phyloP scores from a whole-genome alignment of 345 rosid genomes.

The Bruguiera gymnorhiza region DNA sequence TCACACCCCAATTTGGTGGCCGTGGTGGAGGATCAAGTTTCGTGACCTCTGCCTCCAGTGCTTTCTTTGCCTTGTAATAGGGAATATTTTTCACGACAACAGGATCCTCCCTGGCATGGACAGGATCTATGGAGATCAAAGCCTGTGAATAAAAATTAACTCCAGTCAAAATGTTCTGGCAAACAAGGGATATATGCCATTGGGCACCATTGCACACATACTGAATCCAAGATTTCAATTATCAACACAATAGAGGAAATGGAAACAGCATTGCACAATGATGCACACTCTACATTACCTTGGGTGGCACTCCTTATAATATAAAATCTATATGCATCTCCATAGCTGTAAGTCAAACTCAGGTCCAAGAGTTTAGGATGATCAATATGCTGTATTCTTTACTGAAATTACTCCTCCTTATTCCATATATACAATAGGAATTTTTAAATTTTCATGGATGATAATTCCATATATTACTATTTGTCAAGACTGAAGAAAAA shows the following conservation, averaged over 20 bases:
- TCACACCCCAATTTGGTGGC: conserved; percentile 90
- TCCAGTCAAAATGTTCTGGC: background rate
- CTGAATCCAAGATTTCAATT: background rate
- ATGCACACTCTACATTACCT: background rate
- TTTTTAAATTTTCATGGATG: too few species aligned
- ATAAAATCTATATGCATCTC: background rate
- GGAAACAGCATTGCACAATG: background rate
- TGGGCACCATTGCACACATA: background rate
- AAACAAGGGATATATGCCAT: conserved; percentile 1
- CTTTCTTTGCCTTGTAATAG: conserved; percentile 79
- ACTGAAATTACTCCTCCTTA: too few species aligned
- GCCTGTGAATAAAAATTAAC: conserved; percentile 46
- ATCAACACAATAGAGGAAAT: background rate
- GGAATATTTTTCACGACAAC: conserved; percentile 75
- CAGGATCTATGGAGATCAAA: conserved; percentile 73
- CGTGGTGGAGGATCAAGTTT: conserved; percentile 74
- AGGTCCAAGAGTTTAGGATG: too few species aligned
- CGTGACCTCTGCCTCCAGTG: conserved; percentile 72
- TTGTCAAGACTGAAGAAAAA: background rate
- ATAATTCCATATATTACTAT: background rate
- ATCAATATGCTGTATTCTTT: too few species aligned
- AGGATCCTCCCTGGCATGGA: conserved; percentile 78
- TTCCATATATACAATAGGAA: too few species aligned
- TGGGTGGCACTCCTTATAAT: background rate
- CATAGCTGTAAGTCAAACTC: too few species aligned